Evolutionary conservation across 1,284 basidiomycete species (phyloP).

Genomic region (Tilletiaria anomala): DNA sequence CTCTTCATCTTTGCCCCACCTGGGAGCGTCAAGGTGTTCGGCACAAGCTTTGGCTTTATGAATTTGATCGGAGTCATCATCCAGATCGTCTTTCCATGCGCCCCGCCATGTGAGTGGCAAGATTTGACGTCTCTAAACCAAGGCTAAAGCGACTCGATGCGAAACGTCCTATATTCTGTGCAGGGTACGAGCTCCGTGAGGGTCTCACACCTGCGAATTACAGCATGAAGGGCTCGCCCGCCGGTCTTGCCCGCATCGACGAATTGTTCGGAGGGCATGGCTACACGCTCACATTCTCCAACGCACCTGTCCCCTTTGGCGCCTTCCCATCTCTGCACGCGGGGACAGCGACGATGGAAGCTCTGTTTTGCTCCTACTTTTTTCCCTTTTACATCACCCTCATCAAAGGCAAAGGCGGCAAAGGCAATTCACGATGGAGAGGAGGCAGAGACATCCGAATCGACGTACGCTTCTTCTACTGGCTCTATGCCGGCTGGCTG

Average conservation of each 20-base stretch:
- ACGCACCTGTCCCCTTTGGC: slow-evolving; percentile 85
- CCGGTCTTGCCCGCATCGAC: slow-evolving; percentile 84
- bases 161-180: background rate
- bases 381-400: slow-evolving; percentile 50
- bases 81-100: slow-evolving; percentile 80
- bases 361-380: slow-evolving; percentile 85
- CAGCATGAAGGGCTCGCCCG: slow-evolving; percentile 70
- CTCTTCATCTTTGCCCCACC: slow-evolving; percentile 67
- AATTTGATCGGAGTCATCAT: slow-evolving; percentile 76
- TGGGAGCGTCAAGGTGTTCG: slow-evolving; percentile 71
- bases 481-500: slow-evolving; percentile 71
- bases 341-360: slow-evolving; percentile 77
- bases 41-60: slow-evolving; percentile 78
- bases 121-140: background rate
- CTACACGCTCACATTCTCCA: slow-evolving; percentile 72
- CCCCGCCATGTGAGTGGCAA: slow-evolving; percentile 56
- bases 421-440: background rate
- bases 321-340: slow-evolving; percentile 91
- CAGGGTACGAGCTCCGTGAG: slow-evolving; percentile 94
- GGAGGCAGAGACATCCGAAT: slow-evolving; percentile 6
- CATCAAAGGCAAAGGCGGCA: slow-evolving; percentile 10
- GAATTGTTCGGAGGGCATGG: slow-evolving; percentile 61
- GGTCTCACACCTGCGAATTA: slow-evolving; percentile 90
- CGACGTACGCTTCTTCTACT: slow-evolving; percentile 49
- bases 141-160: background rate